Base-by-base conservation (phyloP, 768 basidiomycete genomes). In the Galerina sulciceps region DNA sequence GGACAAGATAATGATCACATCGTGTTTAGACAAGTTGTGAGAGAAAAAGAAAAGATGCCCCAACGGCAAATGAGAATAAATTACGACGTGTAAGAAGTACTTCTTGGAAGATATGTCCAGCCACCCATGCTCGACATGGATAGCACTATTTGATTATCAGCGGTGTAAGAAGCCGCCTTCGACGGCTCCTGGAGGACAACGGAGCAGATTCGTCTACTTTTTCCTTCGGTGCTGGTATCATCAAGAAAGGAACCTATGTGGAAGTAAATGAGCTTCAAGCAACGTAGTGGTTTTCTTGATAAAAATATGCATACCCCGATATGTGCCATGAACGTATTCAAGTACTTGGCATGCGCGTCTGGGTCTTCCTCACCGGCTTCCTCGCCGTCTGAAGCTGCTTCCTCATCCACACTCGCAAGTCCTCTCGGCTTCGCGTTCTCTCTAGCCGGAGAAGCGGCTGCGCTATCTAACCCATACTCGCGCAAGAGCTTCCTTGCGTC, bases 261-360 rank as follows among this genome's bases (percentile, higher is more conserved):
- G 50, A 53, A 26, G 44, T 43, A 45, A 45, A 26, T 18, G 31
- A 48, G 15, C 6, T 49, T 13, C 41, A 54, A 22, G 20, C 13
- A 62, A 35, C 42, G 50, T 20, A 48, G 31, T 36, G 37, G 18
- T 47, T 15, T 17, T n/a, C 13, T 18, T 23, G n/a, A 41, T 35
- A 42, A 48, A 51, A 38, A 53, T n/a, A 55, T 23, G 73, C 77
- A 49, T 65, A 83, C 81, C 64, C 80, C 80, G 51, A 81, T 79
- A 61, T 79, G 77, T 14, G 74, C 68, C 77, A 80, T 80, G 61
- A 81, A 81, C n/a, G 65, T 75, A 56, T 79, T 77, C 59, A 80
- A 65, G 56, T 81, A 76, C 40, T 69, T 63, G 17, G 75, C 76
- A 47, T 76, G 71, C 18, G 69, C 60, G 36, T 61, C 66, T 23